Conservation (phyloP, 305 asterid genomes). For the Solanum chacoense region DNA sequence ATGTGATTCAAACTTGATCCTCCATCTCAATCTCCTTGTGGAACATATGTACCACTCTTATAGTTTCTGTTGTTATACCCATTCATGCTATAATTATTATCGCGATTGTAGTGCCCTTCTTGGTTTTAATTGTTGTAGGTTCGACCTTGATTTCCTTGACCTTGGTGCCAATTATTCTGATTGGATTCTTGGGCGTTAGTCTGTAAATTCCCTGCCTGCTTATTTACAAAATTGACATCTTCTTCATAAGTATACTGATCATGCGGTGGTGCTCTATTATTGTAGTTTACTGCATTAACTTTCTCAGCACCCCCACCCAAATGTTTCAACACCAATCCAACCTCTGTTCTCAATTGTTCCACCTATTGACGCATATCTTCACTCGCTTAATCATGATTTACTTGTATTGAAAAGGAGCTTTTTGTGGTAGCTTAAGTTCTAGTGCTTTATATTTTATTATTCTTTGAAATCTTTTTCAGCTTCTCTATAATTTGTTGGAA, state of each 20-base stretch:
- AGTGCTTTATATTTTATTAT: background rate
- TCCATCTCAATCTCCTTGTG: background rate
- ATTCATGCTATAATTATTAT: background rate
- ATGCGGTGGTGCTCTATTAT: background rate
- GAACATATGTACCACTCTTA: no score
- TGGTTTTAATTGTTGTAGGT: no score
- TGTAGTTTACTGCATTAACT: background rate
- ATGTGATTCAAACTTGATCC: no score
- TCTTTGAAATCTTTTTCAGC: background rate
- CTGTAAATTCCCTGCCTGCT: background rate
- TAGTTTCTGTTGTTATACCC: no score
- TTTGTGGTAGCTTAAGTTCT: background rate
- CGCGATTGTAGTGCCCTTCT: background rate
- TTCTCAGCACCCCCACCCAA: background rate
- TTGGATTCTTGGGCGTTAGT: background rate
- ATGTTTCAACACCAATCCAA: background rate
- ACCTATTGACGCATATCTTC: background rate
- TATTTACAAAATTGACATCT: no score
- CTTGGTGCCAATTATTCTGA: background rate
- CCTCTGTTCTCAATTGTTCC: background rate
- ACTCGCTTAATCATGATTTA: background rate
- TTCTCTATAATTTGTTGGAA: no score
- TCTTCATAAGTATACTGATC: background rate
- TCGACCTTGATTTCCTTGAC: background rate
- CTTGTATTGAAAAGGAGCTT: background rate